Base-by-base conservation (phyloP, 2,329 filamentous ascomycete species). In the Pyrenochaeta sp. region DNA sequence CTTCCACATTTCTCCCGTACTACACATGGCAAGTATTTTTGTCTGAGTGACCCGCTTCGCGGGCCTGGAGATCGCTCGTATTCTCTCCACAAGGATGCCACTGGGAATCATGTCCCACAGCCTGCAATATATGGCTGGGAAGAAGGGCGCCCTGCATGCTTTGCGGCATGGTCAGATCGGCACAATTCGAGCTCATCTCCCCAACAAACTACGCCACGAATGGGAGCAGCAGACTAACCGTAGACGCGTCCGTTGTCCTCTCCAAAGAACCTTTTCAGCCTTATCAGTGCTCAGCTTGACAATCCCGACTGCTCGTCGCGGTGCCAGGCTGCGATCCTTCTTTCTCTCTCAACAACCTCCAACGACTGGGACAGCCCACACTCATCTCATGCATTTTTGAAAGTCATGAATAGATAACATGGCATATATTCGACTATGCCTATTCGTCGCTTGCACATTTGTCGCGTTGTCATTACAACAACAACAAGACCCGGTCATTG, bases 401-500 rank as follows among this genome's bases (percentile, higher is more conserved):
- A 21, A 51, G 68, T 66, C 52, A 72, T 71, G 66, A 66, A 59
- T 53, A 63, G 56, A 48, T 50, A 61, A 52, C 60, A 76, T 76
- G 73, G 64, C 69, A 61, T 64, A 64, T 51, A 48, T 66, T 49
- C 65, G 59, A 49, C 53, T 56, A 54, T 63, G 58, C 56, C 56
- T 71, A 29, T 32, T 75, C 51, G 60, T 63, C 56, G 63, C 61
- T 43, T 53, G 67, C 55, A 67, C 51, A 51, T 61, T 76, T 48
- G 56, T 68, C 46, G 58, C 62, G 15, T 51, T 27, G 20, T 69
- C 68, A 14, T 63, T 67, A 21, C 69, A 74, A 40, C 68, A 79
- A 21, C 69, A 74, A 40, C 68, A 79, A 51, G 79, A 87, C 62
- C 83, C 83, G 3, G 75, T 87, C 43, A 75, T 73, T 20, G 78